Percentiles rank a stretch among this genome's conserved stretches.
These are phyloP conservation scores for Fusarium lateritium DNA, from an alignment of 2,329 filamentous ascomycete genomes.

Conservation along the genomic window DNA sequence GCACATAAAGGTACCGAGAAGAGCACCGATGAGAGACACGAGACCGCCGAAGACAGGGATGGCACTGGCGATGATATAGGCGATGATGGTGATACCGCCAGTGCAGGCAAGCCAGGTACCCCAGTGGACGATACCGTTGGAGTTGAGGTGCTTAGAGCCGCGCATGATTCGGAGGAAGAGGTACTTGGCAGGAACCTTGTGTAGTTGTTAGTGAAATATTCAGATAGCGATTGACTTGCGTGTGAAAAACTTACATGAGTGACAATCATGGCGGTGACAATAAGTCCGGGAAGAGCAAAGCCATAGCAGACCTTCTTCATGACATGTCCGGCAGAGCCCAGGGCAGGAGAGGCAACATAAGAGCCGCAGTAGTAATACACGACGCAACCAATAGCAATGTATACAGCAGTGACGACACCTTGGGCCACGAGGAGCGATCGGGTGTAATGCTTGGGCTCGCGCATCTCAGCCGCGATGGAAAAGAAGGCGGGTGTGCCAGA, in stretches of 20 bases:
- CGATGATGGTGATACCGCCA: constrained; percentile 15
- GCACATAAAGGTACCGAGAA: constrained; percentile 38
- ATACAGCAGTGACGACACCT: constrained; percentile 51
- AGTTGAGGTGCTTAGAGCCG: constrained; percentile 49
- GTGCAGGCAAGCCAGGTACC: constrained; percentile 47
- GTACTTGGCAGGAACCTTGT: constrained; percentile 47
- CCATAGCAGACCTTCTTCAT: constrained; percentile 64
- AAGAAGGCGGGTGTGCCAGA: constrained; percentile 56
- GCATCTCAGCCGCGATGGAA: constrained; percentile 54
- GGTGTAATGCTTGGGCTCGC: constrained; percentile 49
- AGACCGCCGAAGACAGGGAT: constrained; percentile 38
- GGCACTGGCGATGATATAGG: constrained; percentile 40
- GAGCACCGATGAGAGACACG: constrained; percentile 33
- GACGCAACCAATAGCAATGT: constrained; percentile 54
- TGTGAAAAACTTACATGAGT: constrained; percentile 46
- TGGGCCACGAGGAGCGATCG: constrained; percentile 49
- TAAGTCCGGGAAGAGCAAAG: constrained; percentile 52
- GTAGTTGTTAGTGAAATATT: neutral
- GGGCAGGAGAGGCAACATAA: constrained; percentile 62
- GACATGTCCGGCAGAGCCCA: constrained; percentile 59
- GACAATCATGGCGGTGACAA: constrained; percentile 49
- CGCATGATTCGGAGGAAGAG: constrained; percentile 51
- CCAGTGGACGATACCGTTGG: constrained; percentile 50
- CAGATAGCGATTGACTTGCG: neutral
- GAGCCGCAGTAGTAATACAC: constrained; percentile 64